Evolutionary conservation across 257 asterid species (phyloP), one percentile per base, ranked within the genome.

Genomic region (Solanum paucissectum): DNA sequence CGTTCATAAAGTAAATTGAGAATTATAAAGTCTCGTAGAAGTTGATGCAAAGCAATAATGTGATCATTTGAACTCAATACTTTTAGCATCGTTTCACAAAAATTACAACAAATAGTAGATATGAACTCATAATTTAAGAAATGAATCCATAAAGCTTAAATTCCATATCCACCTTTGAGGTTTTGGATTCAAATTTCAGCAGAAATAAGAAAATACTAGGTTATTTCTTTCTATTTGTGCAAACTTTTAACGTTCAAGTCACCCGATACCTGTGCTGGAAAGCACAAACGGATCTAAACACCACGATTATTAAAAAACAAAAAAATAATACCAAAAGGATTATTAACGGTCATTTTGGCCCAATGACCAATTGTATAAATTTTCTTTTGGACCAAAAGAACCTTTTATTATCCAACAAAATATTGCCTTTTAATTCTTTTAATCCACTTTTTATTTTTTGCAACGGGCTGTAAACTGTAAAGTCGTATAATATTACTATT

Each of bases 1-100:
- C 1, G 1, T 1, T 52, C 23, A 52, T 52, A 16, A 52, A 7
- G 40, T 69, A 29, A 1, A 14, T 3, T 14, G 23, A 69, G n/a
- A 69, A 69, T 6, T 9, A 4, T 69, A 12, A 69, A 1, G 10
- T 68, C 0, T 64, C 0, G 18, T 0, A 42, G 49, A 42, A 42
- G 46, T 0, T n/a, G 7, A 10, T 4, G 33, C 5, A 0, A 3
- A 11, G 2, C 12, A 52, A 4, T 10, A 20, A n/a, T 0, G 1
- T 20, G n/a, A 16, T 52, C 9, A 52, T 16, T 0, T 16, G 4
- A 52, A 16, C 62, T 46, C 3, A 46, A 5, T 46, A 46, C 0
- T 46, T 46, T 46, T 46, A 46, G 7, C 6, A 5, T 46, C 7
- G 0, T 5, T 46, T 46, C 21, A 13, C 21, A 46, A 49, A 49